Percentiles rank a stretch among this genome's conserved stretches.
These are phyloP conservation scores for Rhizophagus clarus DNA, from an alignment of 192 early-diverging fungal species.

Conservation along the genomic window DNA sequence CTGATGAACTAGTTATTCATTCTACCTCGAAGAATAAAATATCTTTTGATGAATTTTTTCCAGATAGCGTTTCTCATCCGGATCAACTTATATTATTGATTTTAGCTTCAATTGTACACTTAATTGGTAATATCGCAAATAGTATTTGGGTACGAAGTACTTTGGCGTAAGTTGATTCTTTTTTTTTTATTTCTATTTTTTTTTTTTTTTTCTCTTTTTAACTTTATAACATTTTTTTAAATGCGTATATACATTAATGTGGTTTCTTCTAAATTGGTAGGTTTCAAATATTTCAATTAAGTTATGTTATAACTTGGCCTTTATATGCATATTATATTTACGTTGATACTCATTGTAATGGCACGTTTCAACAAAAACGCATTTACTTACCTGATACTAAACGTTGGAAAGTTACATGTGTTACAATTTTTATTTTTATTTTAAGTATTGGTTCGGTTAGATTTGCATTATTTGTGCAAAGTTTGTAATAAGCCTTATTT, in stretches of 20 bases:
- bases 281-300: slow-evolving; percentile 36
- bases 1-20: not conserved
- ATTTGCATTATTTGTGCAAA: slow-evolving; percentile 35
- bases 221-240: not conserved
- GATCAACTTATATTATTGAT: slow-evolving; percentile 39
- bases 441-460: slow-evolving; percentile 37
- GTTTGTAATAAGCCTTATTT: not conserved
- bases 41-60: not conserved
- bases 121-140: slow-evolving; percentile 47
- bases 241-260: not conserved
- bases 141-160: slow-evolving; percentile 38
- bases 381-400: slow-evolving; percentile 42
- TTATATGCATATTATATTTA: slow-evolving; percentile 46
- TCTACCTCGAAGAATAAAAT: not conserved
- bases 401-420: slow-evolving; percentile 35
- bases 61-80: slow-evolving; percentile 30
- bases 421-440: slow-evolving; percentile 18
- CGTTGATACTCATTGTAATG: slow-evolving; percentile 41
- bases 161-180: slow-evolving; percentile 34
- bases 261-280: not conserved
- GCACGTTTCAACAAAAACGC: slow-evolving; percentile 36
- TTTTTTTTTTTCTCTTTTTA: not conserved
- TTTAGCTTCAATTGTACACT: slow-evolving; percentile 37
- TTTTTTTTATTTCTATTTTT: not conserved
- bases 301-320: slow-evolving; percentile 36